Conservation (phyloP, 306 rosid species). For the Trichosanthes cucumerina region DNA sequence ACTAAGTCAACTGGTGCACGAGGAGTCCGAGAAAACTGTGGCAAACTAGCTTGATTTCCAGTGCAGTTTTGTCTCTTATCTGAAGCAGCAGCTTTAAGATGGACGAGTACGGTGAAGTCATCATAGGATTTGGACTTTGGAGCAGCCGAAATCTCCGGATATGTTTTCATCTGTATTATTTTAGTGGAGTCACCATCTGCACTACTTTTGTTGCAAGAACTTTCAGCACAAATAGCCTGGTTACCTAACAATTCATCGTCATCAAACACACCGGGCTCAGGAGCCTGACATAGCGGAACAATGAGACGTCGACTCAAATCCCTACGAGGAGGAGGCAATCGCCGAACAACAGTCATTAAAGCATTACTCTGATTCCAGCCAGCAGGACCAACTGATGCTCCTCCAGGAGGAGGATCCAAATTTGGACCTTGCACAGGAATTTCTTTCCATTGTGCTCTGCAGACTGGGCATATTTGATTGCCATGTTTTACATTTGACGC, state of each 20-base stretch:
- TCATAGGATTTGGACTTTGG: conserved; percentile 34
- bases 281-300: conserved; percentile 64
- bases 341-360: conserved; percentile 73
- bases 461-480: conserved; percentile 89
- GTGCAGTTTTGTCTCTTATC: conserved; percentile 21
- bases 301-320: conserved; percentile 57
- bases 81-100: conserved; percentile 73
- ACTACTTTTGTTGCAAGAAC: conserved; percentile 19
- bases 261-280: conserved; percentile 72
- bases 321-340: conserved; percentile 59
- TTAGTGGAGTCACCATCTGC: conserved; percentile 24
- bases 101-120: conserved; percentile 62
- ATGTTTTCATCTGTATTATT: conserved; percentile 54
- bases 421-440: conserved; percentile 64
- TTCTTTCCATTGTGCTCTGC: conserved; percentile 96
- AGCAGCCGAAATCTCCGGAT: conserved; percentile 69
- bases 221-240: conserved; percentile 29
- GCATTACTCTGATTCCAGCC: conserved; percentile 80
- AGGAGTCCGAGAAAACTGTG: conserved; percentile 43
- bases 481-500: conserved; percentile 83
- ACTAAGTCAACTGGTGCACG: conserved; percentile 96
- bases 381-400: conserved; percentile 44
- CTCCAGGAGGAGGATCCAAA: conserved; percentile 38
- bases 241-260: conserved; percentile 78
- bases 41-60: conserved; percentile 35